These are phyloP conservation scores for Tagetes patula DNA, from an alignment of 129 eudicot genomes.

Conservation along the genomic window DNA sequence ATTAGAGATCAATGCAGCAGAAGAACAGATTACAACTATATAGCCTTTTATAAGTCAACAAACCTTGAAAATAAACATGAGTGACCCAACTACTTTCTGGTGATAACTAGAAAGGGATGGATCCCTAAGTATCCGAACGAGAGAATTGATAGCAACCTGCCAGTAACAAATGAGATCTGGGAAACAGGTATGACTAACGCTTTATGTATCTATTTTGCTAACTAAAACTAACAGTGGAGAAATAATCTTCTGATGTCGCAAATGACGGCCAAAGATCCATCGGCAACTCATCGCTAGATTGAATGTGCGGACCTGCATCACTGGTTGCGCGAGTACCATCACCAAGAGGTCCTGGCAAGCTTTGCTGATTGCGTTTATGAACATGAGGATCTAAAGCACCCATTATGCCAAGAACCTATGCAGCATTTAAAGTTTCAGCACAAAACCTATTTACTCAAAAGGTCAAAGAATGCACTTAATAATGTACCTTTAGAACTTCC, in stretches of 20 bases:
- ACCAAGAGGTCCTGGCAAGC: constrained; percentile 82
- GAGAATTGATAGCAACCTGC: constrained; percentile 94
- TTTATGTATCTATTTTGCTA: constrained; percentile 10
- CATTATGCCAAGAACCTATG: constrained; percentile 93
- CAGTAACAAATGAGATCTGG: constrained; percentile 32
- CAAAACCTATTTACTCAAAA: constrained; percentile 5
- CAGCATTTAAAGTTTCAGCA: constrained; percentile 27
- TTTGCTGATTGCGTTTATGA: constrained; percentile 84
- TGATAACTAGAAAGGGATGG: constrained; percentile 97
- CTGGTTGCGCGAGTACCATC: constrained; percentile 69
- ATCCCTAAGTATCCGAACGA: constrained; percentile 94
- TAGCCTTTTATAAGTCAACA: constrained; percentile 27
- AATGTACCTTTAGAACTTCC: constrained; percentile 83
- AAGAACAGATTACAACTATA: neutral
- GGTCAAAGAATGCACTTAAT: neutral
- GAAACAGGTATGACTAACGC: constrained; percentile 9
- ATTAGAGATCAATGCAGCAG: constrained; percentile 26
- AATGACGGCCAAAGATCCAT: constrained; percentile 98
- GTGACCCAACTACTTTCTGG: constrained; percentile 95
- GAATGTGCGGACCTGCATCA: constrained; percentile 85
- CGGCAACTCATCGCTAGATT: constrained; percentile 77
- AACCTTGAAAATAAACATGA: constrained; percentile 96
- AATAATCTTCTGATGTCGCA: constrained; percentile 94
- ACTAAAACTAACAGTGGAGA: constrained; percentile 68
- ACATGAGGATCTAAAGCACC: constrained; percentile 98